Evolutionary conservation across 768 basidiomycete genomes (phyloP), one percentile per base, ranked within the genome.

Genomic region (Tylopilus felleus): DNA sequence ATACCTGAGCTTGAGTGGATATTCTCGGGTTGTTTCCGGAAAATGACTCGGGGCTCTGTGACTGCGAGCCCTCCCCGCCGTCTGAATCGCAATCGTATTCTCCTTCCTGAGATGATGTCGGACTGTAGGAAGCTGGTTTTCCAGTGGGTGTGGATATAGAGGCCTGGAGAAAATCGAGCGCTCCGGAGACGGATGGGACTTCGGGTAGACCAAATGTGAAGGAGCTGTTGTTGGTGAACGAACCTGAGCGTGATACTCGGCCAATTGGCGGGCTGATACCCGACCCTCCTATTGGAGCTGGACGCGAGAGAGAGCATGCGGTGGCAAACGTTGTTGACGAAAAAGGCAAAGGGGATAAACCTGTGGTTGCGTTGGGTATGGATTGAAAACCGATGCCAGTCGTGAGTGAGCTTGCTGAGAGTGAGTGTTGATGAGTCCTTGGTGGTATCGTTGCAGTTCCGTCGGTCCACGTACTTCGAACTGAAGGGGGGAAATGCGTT

Each of bases 201-300:
- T 68, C 62, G 23, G 71, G 60, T n/a, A 71, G 62, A 69, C 70
- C 66, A 54, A 74, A 76, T 12, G 68, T 51, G 60, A 75, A 77
- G 4, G 73, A 56, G 54, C 71, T 79, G 53, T 73, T 65, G 29
- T 75, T 78, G 44, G 74, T 79, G 53, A 83, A 74, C 22, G 82
- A 84, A 48, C 81, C 78, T 23, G 82, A 83, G 42, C 81, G 77
- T 39, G 80, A 80, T 73, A 83, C 77, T 53, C 82, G 73, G 29
- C 82, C 81, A 49, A 81, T 72, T 28, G 72, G 67, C 3, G 70
- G 67, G 38, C 65, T 72, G 40, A 70, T 71, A 8, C 67, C 69
- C 0, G 61, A 52, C 0, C 61, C 65, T 42, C 54, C 55, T 31
- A 47, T 49, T 6, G 68, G 33, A 45, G 60, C 25, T 47, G 69